A percentile compares a stretch with the other conserved stretches of the same genome.
phyloP scores from a whole-genome alignment of 2,329 filamentous ascomycete genomes.

The Stagonosporopsis tanaceti region DNA sequence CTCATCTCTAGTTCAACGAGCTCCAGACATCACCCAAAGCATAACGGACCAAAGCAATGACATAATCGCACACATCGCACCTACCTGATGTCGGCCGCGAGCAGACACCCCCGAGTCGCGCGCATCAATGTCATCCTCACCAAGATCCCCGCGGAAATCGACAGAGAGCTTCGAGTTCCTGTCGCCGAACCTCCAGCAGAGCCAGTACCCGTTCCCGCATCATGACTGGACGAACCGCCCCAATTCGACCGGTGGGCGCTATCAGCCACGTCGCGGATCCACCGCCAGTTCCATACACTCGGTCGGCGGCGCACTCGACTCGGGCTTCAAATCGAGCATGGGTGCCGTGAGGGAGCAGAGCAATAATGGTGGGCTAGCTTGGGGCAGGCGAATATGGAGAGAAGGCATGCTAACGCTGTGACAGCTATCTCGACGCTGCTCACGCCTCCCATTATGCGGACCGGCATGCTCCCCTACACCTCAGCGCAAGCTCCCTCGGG shows the following conservation, averaged over 20 bases:
- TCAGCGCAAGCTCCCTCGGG: conserved; percentile 72
- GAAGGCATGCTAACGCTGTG: conserved; percentile 53
- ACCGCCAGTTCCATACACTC: conserved; percentile 88
- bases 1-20: background rate
- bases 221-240: conserved; percentile 61
- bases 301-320: conserved; percentile 83
- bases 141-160: conserved; percentile 54
- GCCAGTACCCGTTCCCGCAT: conserved; percentile 65
- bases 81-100: conserved; percentile 45
- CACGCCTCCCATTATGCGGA: conserved; percentile 87
- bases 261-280: conserved; percentile 74
- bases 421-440: conserved; percentile 86
- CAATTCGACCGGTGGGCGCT: conserved; percentile 56
- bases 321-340: conserved; percentile 65
- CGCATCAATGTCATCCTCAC: conserved; percentile 50
- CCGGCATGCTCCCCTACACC: conserved; percentile 82
- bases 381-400: background rate
- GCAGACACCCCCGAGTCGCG: conserved; percentile 34
- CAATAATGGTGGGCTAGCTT: conserved; percentile 70
- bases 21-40: too few relatives aligned
- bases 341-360: conserved; percentile 74
- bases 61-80: conserved; percentile 2
- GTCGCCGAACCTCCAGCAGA: conserved; percentile 50
- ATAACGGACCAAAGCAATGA: conserved; percentile 1
- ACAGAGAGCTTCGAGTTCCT: conserved; percentile 59